phyloP scores from a whole-genome alignment of 345 rosid genomes.

The Melastoma malabathricum region DNA sequence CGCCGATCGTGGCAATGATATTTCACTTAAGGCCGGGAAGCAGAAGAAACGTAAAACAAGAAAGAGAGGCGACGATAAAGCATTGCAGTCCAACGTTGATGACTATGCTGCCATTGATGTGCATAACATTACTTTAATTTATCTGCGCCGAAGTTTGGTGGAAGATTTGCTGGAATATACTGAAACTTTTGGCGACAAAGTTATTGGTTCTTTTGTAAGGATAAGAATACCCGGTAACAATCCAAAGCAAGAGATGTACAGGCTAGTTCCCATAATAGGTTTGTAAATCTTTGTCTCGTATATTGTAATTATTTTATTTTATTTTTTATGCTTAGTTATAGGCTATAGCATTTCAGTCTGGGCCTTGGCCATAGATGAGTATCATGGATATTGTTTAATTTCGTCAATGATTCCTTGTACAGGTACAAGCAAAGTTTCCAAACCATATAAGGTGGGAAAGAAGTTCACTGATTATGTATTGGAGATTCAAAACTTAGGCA shows the following conservation, averaged over 20 bases:
- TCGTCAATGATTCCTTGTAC: slow-evolving; percentile 12
- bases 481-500: slow-evolving; percentile 81
- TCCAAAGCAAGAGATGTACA: slow-evolving; percentile 95
- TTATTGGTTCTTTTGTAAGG: slow-evolving; percentile 79
- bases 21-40: slow-evolving; percentile 36
- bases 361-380: too few relatives aligned
- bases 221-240: slow-evolving; percentile 78
- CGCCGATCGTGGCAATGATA: slow-evolving; percentile 60
- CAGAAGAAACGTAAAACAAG: slow-evolving; percentile 69
- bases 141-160: slow-evolving; percentile 74
- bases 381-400: slow-evolving; percentile 3
- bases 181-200: slow-evolving; percentile 71
- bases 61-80: slow-evolving; percentile 61
- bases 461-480: slow-evolving; percentile 54
- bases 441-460: slow-evolving; percentile 86
- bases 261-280: slow-evolving; percentile 96
- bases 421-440: slow-evolving; percentile 83
- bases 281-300: slow-evolving; percentile 15
- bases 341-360: too few relatives aligned
- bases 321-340: too few relatives aligned
- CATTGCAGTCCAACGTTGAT: slow-evolving; percentile 68
- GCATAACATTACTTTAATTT: slow-evolving; percentile 76
- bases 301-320: too few relatives aligned
- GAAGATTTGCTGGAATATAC: slow-evolving; percentile 76
- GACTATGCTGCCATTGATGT: slow-evolving; percentile 92